Conservation (phyloP, 371 early-diverging fungal species). For the Apophysomyces sp. region DNA sequence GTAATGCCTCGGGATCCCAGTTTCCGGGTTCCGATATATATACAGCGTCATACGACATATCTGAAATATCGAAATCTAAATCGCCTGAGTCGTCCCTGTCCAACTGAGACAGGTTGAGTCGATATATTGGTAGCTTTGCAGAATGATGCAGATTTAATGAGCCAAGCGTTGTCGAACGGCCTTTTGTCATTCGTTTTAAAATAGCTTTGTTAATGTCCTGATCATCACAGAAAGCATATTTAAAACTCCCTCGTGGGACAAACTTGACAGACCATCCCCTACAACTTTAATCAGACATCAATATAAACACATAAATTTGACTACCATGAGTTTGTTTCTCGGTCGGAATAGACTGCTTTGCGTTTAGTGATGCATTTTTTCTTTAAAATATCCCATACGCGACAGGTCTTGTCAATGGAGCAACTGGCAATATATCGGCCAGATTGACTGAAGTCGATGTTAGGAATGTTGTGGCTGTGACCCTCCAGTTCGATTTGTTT, state of each 20-base stretch:
- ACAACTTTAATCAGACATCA: not conserved
- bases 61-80: constrained; percentile 14
- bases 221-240: constrained; percentile 20
- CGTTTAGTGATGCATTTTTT: constrained; percentile 19
- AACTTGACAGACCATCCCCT: constrained; percentile 55
- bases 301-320: not conserved
- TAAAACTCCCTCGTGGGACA: constrained; percentile 30
- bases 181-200: constrained; percentile 8
- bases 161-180: constrained; percentile 16
- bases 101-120: constrained; percentile 12
- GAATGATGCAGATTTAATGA: constrained; percentile 33
- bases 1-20: not conserved
- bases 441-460: constrained; percentile 52
- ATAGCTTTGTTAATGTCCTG: constrained; percentile 13
- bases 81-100: not conserved
- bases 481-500: constrained; percentile 33
- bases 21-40: not conserved
- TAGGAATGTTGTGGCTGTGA: constrained; percentile 66
- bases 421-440: constrained; percentile 58
- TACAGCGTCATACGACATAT: constrained; percentile 8
- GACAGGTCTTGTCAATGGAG: constrained; percentile 55
- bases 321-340: constrained; percentile 25
- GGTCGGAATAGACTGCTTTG: not conserved
- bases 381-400: constrained; percentile 47
- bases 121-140: constrained; percentile 29